Percentiles rank a stretch among this genome's conserved stretches.
Conservation (phyloP, 257 asterid genomes). For the Anisodus tanguticus region DNA sequence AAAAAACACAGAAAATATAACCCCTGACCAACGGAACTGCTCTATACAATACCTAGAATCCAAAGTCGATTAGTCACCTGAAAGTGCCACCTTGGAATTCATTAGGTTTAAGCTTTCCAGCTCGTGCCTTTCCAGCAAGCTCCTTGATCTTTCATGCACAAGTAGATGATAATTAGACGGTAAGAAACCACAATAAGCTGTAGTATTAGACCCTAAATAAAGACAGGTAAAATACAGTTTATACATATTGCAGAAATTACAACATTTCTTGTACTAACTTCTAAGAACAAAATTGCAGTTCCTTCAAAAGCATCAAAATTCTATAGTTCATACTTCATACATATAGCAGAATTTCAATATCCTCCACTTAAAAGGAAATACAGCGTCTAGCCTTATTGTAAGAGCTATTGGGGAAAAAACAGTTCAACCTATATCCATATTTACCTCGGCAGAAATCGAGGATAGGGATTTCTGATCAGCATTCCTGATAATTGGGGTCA, state of each 20-base stretch:
- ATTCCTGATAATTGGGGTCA: slow-evolving; percentile 93
- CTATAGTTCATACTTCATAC: not conserved
- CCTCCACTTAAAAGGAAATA: not conserved
- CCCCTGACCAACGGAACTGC: slow-evolving; percentile 26
- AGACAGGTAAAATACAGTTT: not conserved
- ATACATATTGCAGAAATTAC: not conserved
- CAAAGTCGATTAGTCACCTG: slow-evolving; percentile 58
- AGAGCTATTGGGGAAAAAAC: not conserved
- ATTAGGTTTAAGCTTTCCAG: slow-evolving; percentile 89
- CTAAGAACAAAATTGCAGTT: not conserved
- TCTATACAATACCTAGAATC: slow-evolving; percentile 18
- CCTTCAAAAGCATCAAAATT: slow-evolving; percentile 4
- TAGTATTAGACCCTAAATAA: not conserved
- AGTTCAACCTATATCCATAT: slow-evolving; percentile 26
- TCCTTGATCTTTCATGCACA: slow-evolving; percentile 72
- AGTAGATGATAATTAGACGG: not conserved
- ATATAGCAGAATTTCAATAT: not conserved
- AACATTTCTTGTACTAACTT: not conserved
- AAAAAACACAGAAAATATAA: slow-evolving; percentile 34
- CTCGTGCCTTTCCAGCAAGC: slow-evolving; percentile 96
- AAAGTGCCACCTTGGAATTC: slow-evolving; percentile 99
- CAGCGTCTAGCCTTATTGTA: not conserved
- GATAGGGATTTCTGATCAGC: slow-evolving; percentile 98
- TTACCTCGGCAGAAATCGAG: slow-evolving; percentile 91
- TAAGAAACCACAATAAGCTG: not conserved